These are phyloP conservation scores for Trichosporon sp. DNA, from an alignment of 1,284 basidiomycete genomes.

Conservation along the genomic window DNA sequence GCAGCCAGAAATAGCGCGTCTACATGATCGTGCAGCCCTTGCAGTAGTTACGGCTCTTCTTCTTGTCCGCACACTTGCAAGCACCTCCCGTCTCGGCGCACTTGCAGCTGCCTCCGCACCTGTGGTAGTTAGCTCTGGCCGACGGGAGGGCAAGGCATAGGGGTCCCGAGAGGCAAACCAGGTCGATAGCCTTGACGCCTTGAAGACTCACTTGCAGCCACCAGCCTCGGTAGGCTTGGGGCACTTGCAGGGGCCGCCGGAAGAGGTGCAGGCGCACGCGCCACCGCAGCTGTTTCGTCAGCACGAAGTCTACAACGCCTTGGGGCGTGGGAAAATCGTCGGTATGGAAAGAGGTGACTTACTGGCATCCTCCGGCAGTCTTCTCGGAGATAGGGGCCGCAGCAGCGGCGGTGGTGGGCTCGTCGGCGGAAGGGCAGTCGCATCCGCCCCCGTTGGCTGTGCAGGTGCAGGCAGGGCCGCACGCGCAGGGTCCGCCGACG, in stretches of 20 bases:
- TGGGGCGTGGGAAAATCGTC: conserved; percentile 26
- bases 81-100: conserved; percentile 10
- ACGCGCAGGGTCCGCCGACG: neutral
- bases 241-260: conserved; percentile 17
- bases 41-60: conserved; percentile 11
- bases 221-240: conserved; percentile 18
- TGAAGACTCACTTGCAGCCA: conserved; percentile 31
- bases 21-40: conserved; percentile 16
- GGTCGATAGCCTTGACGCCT: neutral
- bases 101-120: conserved; percentile 16
- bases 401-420: too few species aligned
- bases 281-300: conserved; percentile 10
- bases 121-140: neutral
- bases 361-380: conserved; percentile 10
- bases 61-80: conserved; percentile 16
- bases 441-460: too few species aligned
- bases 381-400: neutral
- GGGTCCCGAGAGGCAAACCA: too few species aligned
- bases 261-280: conserved; percentile 14
- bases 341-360: neutral
- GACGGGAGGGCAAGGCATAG: too few species aligned
- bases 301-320: neutral
- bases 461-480: too few species aligned
- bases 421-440: too few species aligned
- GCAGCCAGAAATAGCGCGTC: too few species aligned